Percentiles rank a stretch among this genome's conserved stretches.
These are phyloP conservation scores for Trichocladium uniseriatum DNA, from an alignment of 495 filamentous ascomycete species.

Conservation along the genomic window DNA sequence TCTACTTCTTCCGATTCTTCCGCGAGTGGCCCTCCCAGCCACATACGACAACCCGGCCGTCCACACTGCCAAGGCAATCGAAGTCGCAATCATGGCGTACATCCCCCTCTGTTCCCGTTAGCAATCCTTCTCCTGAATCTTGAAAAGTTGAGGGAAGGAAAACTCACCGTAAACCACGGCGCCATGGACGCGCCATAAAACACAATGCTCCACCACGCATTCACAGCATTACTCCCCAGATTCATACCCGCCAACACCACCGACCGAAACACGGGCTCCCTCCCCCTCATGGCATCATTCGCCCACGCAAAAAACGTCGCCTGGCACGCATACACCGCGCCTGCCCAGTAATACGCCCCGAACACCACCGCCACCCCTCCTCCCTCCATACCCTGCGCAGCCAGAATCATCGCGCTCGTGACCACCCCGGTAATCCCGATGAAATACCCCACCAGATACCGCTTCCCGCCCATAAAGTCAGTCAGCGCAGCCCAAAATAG, in stretches of 20 bases:
- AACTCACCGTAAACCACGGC: conserved; percentile 46
- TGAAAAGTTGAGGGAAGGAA: not conserved
- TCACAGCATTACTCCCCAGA: conserved; percentile 47
- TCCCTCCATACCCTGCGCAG: conserved; percentile 10
- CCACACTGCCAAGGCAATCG: conserved; percentile 43
- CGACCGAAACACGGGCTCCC: conserved; percentile 36
- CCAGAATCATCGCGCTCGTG: conserved; percentile 42
- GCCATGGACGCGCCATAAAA: conserved; percentile 53
- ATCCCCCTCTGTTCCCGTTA: conserved; percentile 37
- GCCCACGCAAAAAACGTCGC: conserved; percentile 55
- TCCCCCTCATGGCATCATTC: conserved; percentile 46
- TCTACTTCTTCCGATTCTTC: too few species aligned
- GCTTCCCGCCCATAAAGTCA: conserved; percentile 39
- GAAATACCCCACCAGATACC: conserved; percentile 47
- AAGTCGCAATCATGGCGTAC: conserved; percentile 51
- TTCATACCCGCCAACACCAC: conserved; percentile 52
- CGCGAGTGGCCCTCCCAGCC: not conserved
- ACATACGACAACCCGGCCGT: conserved; percentile 36
- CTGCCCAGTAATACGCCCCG: conserved; percentile 47
- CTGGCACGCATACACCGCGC: conserved; percentile 49
- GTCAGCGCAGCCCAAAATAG: conserved; percentile 49
- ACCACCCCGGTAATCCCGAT: conserved; percentile 42
- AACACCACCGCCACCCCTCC: conserved; percentile 26
- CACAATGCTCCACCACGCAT: conserved; percentile 56
- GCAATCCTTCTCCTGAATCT: not conserved